These are phyloP conservation scores for Sambucus nigra DNA, from an alignment of 129 eudicot species.

Conservation along the genomic window DNA sequence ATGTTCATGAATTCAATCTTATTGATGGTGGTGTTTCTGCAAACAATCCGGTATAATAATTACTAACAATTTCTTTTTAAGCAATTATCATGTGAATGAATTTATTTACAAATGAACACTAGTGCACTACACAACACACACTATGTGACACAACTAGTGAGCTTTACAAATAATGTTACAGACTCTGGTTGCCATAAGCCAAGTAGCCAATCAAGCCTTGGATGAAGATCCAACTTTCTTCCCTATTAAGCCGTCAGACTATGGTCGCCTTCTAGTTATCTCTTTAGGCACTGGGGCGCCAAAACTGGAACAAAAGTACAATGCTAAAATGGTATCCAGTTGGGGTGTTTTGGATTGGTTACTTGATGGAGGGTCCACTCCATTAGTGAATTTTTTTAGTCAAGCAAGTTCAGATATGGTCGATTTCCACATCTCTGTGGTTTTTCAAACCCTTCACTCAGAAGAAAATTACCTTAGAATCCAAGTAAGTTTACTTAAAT, in stretches of 20 bases:
- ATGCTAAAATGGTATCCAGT: conserved; percentile 31
- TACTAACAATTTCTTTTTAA: neutral
- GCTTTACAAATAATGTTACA: conserved; percentile 18
- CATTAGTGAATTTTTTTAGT: conserved; percentile 27
- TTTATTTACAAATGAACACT: too few relatives aligned
- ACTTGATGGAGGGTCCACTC: conserved; percentile 37
- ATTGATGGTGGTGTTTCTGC: conserved; percentile 52
- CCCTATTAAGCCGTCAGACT: conserved; percentile 26
- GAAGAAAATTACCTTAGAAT: conserved; percentile 57
- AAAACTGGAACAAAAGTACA: conserved; percentile 25
- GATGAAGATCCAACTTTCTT: conserved; percentile 23
- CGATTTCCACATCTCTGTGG: conserved; percentile 61
- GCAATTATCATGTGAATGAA: too few relatives aligned
- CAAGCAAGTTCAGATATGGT: conserved; percentile 72
- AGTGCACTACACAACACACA: too few relatives aligned
- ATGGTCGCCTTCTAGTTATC: conserved; percentile 42
- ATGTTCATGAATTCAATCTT: conserved; percentile 19
- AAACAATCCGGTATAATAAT: conserved; percentile 39
- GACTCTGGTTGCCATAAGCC: conserved; percentile 53
- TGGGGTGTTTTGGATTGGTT: conserved; percentile 69
- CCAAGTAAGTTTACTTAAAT: conserved; percentile 30
- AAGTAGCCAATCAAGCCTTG: conserved; percentile 35
- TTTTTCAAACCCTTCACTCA: conserved; percentile 30
- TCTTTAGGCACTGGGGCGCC: conserved; percentile 56
- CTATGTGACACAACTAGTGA: too few relatives aligned